Evolutionary conservation across 345 rosid genomes (phyloP), one percentile per base, ranked within the genome.

Genomic region (Tarenaya hassleriana): DNA sequence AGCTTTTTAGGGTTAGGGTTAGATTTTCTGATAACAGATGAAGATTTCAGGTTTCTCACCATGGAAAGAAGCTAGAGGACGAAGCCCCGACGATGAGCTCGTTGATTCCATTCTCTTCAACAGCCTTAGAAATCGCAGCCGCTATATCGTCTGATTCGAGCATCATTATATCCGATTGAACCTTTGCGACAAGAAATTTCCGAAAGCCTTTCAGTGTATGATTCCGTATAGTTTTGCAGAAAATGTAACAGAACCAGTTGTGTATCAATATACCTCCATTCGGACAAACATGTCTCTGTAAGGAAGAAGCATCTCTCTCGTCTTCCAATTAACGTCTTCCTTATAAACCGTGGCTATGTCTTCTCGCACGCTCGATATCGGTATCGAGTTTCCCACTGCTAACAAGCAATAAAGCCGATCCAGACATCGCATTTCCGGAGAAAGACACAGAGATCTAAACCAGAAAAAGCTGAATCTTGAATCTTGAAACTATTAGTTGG

Each of bases 31-130:
- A 24, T 21, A 17, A 15, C 5, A 5, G 5, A 24, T n/a, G 29
- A 16, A 40, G 55, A 62, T 8, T 64, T 42, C n/a, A n/a, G 19
- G 11, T 10, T 21, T 18, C 8, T 76, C n/a, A 90, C 97, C 96
- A 75, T 32, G 77, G 37, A 62, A 90, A 86, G 46, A 82, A 64
- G 52, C 77, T 63, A 21, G 50, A 54, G 66, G 96, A 66, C 11
- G 89, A 66, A 68, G 82, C 85, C 68, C 98, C 98, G 24, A 90
- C 73, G 27, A 90, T 83, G 32, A 90, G 80, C 77, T 82, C 88
- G 32, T 45, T 71, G 46, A 90, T 78, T 9, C 43, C 67, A 64
- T 62, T 62, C 60, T 65, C 75, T 16, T 72, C 44, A 62, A 90
- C 75, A 49, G 75, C 96, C 60, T 82, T 79, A 16, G 94, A 88